These are phyloP conservation scores for Casuarina cunninghamiana DNA, from an alignment of 306 rosid species.

Conservation along the genomic window DNA sequence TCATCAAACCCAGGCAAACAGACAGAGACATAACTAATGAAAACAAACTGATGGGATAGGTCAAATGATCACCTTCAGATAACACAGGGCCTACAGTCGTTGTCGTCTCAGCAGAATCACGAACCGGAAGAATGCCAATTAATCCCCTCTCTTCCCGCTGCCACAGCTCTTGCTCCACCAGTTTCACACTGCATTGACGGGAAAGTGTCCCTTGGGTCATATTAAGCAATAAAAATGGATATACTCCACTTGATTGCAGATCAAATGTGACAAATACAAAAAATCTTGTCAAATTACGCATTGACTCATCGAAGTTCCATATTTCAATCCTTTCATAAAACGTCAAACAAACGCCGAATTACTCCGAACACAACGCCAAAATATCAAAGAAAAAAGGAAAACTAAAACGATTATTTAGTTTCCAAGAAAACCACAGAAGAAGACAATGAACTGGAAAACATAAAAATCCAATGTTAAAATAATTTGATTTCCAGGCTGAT, in stretches of 20 bases:
- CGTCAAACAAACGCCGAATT: constrained; percentile 8
- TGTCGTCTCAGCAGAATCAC: constrained; percentile 75
- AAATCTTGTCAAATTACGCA: not conserved
- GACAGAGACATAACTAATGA: not conserved
- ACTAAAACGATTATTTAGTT: not conserved
- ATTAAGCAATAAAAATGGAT: not conserved
- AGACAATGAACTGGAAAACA: not conserved
- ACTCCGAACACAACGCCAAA: not conserved
- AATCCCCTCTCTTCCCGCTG: constrained; percentile 97
- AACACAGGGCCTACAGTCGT: constrained; percentile 47
- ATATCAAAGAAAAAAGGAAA: not conserved
- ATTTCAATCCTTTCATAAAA: not conserved
- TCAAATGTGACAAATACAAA: not conserved
- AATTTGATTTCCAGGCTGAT: not conserved
- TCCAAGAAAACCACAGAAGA: not conserved
- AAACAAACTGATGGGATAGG: not conserved
- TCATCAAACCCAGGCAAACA: not conserved
- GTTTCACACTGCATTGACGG: constrained; percentile 61
- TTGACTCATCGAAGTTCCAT: not conserved
- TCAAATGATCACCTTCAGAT: constrained; percentile 60
- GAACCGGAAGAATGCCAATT: constrained; percentile 91
- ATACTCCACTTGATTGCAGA: not conserved
- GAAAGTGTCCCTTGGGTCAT: not conserved
- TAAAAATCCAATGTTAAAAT: not conserved
- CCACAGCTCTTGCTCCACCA: constrained; percentile 99